A percentile compares a stretch with the other conserved stretches of the same genome.
Conservation (phyloP, 75 land plant species). For the Larix kaempferi region DNA sequence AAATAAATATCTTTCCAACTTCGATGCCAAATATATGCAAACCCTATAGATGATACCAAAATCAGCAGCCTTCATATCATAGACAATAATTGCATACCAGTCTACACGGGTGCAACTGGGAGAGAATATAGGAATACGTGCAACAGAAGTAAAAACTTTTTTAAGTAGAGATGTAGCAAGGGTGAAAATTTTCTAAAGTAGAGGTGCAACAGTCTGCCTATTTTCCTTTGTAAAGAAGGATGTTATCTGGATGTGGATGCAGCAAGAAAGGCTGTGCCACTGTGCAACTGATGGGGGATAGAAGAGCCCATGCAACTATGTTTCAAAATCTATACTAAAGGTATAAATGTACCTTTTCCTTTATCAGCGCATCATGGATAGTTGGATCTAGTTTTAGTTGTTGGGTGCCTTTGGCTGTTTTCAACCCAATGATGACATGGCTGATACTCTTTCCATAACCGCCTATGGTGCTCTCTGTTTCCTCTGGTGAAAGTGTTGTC, state of each 20-base stretch:
- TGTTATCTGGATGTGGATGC: too few relatives aligned
- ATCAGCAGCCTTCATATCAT: not conserved
- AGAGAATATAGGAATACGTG: too few relatives aligned
- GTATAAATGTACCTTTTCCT: slow-evolving; percentile 68
- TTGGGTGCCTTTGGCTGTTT: slow-evolving; percentile 94
- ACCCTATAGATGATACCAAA: not conserved
- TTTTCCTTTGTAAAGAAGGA: too few relatives aligned
- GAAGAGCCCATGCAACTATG: too few relatives aligned
- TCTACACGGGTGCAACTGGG: not conserved
- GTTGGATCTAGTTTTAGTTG: slow-evolving; percentile 96
- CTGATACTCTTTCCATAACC: slow-evolving; percentile 97
- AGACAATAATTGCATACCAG: not conserved
- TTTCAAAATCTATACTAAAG: not conserved
- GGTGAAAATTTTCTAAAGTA: too few relatives aligned
- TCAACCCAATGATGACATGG: slow-evolving; percentile 93
- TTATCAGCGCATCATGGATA: slow-evolving; percentile 95
- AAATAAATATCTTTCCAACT: not conserved
- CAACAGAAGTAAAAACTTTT: too few relatives aligned
- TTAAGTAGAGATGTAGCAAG: too few relatives aligned
- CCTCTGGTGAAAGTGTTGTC: slow-evolving; percentile 95
- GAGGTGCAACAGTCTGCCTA: too few relatives aligned
- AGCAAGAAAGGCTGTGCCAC: too few relatives aligned
- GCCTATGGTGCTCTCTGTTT: slow-evolving; percentile 87
- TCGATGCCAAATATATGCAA: not conserved
- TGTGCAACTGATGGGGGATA: too few relatives aligned